These are phyloP conservation scores for Xylariomycetidae sp. DNA, from an alignment of 2,329 filamentous ascomycete species.

Conservation along the genomic window DNA sequence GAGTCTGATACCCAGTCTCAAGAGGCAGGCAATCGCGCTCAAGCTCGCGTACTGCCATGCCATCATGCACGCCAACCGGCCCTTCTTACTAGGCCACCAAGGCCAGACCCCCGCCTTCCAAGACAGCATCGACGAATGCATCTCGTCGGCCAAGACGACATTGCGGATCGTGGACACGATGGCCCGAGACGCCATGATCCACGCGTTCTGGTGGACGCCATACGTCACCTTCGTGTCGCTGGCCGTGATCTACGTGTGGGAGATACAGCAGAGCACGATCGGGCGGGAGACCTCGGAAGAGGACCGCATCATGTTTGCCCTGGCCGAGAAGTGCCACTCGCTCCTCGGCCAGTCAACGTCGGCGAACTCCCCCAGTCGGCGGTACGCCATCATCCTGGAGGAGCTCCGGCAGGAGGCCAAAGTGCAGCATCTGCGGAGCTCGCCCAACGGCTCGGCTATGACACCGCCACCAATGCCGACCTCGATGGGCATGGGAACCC, in stretches of 20 bases:
- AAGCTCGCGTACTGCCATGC: conserved; percentile 52
- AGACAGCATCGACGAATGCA: conserved; percentile 38
- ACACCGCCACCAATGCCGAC: background rate
- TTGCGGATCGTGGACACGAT: conserved; percentile 39
- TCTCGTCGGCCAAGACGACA: conserved; percentile 41
- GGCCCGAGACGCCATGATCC: conserved; percentile 34
- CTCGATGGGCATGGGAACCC: too few species aligned
- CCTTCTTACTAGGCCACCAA: conserved; percentile 40
- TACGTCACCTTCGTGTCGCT: conserved; percentile 38
- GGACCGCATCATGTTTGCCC: conserved; percentile 27
- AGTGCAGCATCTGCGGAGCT: background rate
- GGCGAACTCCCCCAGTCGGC: conserved; percentile 37
- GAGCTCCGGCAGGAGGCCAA: conserved; percentile 39
- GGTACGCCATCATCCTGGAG: conserved; percentile 49
- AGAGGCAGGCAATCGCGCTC: conserved; percentile 46
- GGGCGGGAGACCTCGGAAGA: conserved; percentile 2
- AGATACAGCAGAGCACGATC: conserved; percentile 34
- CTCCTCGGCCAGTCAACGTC: conserved; percentile 36
- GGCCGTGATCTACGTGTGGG: conserved; percentile 43
- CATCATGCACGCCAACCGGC: conserved; percentile 50
- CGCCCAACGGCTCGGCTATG: background rate
- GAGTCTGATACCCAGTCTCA: conserved; percentile 40
- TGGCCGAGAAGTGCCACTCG: conserved; percentile 42
- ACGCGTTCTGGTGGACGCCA: conserved; percentile 31
- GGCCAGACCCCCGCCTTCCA: conserved; percentile 18